Base-by-base conservation (phyloP, 1,284 basidiomycete species). In the Anthracocystis setariae region DNA sequence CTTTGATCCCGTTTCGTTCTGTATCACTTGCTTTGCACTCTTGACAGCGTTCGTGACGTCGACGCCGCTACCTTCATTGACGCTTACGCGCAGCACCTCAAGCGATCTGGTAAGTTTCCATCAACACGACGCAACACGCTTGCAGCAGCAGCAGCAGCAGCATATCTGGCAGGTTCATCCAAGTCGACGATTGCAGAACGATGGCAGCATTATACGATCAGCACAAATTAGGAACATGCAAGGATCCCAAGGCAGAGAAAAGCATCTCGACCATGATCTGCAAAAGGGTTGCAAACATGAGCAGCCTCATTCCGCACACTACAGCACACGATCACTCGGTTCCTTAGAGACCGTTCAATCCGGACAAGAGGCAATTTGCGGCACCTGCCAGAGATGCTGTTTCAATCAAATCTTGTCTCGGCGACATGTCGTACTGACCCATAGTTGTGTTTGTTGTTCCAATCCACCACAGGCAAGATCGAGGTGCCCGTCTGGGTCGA, bases 401-500 rank as follows among this genome's bases (percentile, higher is more conserved):
- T 23, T n/a, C 29, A 29, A 29, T 29, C 29, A 29, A 29, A 7
- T 29, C 29, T 12, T 29, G 7, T 32, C 35, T 27, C 21, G 21
- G 8, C 23, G 8, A 37, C 37, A 29, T 9, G n/a, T 27, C 39
- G 50, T 46, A 47, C 49, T 57, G 42, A 39, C 53, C 29, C 20
- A 2, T 38, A 17, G 29, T 27, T 8, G 5, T 7, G 8, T 46
- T 8, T 20, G 20, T 15, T 23, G 8, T 18, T 18, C 35, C 42
- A 17, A 20, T n/a, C 21, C 21, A 24, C 8, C 38, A 46, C 78
- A 85, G 84, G 93, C 85, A 95, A 95, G 88, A 91, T 96, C 82
- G 95, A 99, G 87, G 92, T 99, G 77, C 95, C 95, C 80, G 91
- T 90, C 85, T 99, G 96, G 96, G 95, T 94, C 69, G 95, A 99